phyloP scores from a whole-genome alignment of 73 alveolate genomes.

The Paramecium octaurelia region DNA sequence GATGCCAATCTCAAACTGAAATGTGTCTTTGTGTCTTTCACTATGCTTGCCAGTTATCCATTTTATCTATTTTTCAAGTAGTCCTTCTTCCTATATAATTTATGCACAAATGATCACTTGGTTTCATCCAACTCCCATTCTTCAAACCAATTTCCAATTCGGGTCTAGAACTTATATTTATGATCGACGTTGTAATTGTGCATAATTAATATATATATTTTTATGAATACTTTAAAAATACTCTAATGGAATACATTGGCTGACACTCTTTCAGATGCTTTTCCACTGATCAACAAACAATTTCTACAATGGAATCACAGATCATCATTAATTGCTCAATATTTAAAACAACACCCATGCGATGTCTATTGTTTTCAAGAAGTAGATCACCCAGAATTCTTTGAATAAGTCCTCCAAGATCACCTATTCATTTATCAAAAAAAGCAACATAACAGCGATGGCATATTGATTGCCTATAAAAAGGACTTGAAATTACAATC shows the following conservation, averaged over 20 bases:
- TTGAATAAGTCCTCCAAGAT: not conserved
- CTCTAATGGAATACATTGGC: conserved; percentile 37
- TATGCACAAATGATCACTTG: not conserved
- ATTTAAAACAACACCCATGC: not conserved
- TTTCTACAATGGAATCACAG: not conserved
- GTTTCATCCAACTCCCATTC: conserved; percentile 66
- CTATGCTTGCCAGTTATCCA: conserved; percentile 41
- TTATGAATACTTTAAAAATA: not conserved
- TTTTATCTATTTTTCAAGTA: not conserved
- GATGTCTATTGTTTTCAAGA: conserved; percentile 2
- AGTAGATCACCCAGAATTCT: conserved; percentile 36
- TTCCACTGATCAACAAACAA: not conserved
- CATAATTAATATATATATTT: not conserved
- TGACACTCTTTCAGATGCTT: not conserved
- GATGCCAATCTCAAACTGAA: not conserved
- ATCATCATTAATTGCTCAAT: not conserved
- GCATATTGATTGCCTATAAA: not conserved
- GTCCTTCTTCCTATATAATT: not conserved
- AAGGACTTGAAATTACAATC: not conserved
- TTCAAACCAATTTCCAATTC: conserved; percentile 64
- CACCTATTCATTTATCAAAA: not conserved
- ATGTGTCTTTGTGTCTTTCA: not conserved
- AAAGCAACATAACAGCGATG: conserved; percentile 1
- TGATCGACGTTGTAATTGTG: conserved; percentile 60
- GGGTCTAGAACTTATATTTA: conserved; percentile 44